Evolutionary conservation across 116 monocot genomes (phyloP).

Genomic region (Dioscorea cayenensis): DNA sequence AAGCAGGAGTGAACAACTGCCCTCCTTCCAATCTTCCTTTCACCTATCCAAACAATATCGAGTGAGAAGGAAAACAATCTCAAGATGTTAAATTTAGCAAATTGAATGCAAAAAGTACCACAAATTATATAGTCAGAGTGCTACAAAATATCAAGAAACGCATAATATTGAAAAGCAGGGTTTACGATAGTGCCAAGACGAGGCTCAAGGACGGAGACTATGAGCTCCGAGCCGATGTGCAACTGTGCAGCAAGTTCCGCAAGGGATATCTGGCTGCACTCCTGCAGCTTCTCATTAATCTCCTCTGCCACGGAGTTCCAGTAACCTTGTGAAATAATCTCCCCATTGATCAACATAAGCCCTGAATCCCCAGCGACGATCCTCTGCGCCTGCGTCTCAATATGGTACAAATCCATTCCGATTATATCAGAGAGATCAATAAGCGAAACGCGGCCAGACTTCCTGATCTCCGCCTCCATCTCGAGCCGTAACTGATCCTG

Average conservation of each 20-base stretch:
- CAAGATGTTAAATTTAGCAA: too few species aligned
- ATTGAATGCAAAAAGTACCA: background rate
- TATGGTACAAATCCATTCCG: constrained; percentile 90
- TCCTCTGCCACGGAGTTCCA: constrained; percentile 86
- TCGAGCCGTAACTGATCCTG: constrained; percentile 85
- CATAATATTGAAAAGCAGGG: background rate
- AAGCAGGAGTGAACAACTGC: constrained; percentile 92
- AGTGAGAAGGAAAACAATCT: too few species aligned
- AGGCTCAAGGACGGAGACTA: constrained; percentile 60
- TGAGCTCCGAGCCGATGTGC: constrained; percentile 78
- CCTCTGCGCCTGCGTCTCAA: constrained; percentile 64
- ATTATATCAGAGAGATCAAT: constrained; percentile 81
- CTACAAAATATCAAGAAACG: background rate
- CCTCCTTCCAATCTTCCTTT: constrained; percentile 96
- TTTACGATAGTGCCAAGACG: constrained; percentile 74
- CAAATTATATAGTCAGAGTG: background rate
- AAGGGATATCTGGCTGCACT: constrained; percentile 88
- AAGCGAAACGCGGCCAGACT: constrained; percentile 62
- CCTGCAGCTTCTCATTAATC: constrained; percentile 91
- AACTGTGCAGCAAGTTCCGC: constrained; percentile 91
- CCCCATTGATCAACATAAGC: constrained; percentile 81
- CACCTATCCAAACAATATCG: constrained; percentile 33
- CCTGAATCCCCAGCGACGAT: constrained; percentile 43
- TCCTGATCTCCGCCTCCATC: constrained; percentile 77
- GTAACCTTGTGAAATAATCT: constrained; percentile 83